These are phyloP conservation scores for Cytidiella melzeri DNA, from an alignment of 768 basidiomycete genomes.

Conservation along the genomic window DNA sequence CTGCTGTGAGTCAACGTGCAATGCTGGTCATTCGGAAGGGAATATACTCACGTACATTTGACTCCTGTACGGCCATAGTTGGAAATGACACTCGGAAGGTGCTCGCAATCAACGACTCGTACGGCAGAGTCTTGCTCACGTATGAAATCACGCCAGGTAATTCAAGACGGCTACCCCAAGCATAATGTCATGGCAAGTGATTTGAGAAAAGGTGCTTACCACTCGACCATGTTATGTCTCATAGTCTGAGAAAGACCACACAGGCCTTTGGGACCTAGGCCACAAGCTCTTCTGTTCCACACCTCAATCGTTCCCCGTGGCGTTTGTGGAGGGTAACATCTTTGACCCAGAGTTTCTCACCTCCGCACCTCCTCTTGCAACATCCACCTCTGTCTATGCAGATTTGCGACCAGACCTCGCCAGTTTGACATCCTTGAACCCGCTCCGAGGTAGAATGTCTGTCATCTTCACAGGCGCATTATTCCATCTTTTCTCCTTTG, in stretches of 20 bases:
- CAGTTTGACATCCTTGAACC: constrained; percentile 35
- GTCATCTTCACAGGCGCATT: constrained; percentile 41
- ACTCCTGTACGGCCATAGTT: constrained; percentile 20
- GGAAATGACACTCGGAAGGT: constrained; percentile 34
- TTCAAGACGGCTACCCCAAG: constrained; percentile 32
- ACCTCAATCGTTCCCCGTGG: constrained; percentile 42
- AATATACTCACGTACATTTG: not conserved
- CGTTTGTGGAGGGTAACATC: constrained; percentile 48
- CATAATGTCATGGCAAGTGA: constrained; percentile 31
- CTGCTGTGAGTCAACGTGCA: constrained; percentile 28
- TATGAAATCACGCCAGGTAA: not conserved
- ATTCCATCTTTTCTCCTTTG: constrained; percentile 41
- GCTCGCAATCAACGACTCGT: too few relatives aligned
- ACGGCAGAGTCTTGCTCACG: too few relatives aligned
- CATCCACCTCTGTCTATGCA: constrained; percentile 16
- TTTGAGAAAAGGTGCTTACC: constrained; percentile 24
- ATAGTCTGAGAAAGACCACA: not conserved
- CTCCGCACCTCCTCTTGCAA: constrained; percentile 20
- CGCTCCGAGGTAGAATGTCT: constrained; percentile 39
- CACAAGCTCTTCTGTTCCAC: constrained; percentile 51
- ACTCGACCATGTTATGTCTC: not conserved
- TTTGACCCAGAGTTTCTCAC: constrained; percentile 36
- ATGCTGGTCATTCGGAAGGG: not conserved
- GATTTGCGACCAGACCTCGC: constrained; percentile 21
- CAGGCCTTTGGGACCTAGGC: constrained; percentile 56